These are phyloP conservation scores for Metschnikowia matae DNA, from an alignment of 805 yeast species.

Conservation along the genomic window DNA sequence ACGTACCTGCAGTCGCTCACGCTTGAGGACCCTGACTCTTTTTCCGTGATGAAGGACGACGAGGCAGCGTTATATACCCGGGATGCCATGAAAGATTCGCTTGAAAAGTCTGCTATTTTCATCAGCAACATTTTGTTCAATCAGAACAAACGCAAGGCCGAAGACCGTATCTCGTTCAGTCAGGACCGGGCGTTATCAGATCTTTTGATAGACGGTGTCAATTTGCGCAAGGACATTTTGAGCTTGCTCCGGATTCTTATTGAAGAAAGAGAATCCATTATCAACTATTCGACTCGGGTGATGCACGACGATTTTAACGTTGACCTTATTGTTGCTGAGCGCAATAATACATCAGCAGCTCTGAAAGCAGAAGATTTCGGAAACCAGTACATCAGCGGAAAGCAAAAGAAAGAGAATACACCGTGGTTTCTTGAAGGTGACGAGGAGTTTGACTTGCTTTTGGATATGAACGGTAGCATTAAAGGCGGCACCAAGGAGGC, in stretches of 20 bases:
- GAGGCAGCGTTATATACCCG: slow-evolving; percentile 42
- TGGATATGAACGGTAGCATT: slow-evolving; percentile 65
- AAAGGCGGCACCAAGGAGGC: slow-evolving; percentile 84
- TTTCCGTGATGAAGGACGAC: slow-evolving; percentile 57
- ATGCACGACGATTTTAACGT: slow-evolving; percentile 71
- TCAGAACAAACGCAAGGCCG: slow-evolving; percentile 38
- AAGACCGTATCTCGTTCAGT: slow-evolving; percentile 34
- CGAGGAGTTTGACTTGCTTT: slow-evolving; percentile 50
- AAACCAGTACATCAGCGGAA: slow-evolving; percentile 31
- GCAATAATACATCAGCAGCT: slow-evolving; percentile 38
- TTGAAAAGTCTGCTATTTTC: slow-evolving; percentile 48
- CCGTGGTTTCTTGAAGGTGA: slow-evolving; percentile 77
- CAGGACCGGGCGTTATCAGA: slow-evolving; percentile 38
- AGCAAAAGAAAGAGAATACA: slow-evolving; percentile 36
- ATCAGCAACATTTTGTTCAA: slow-evolving; percentile 45
- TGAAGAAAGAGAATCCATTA: slow-evolving; percentile 64
- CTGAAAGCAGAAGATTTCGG: slow-evolving; percentile 36
- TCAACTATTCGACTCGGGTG: slow-evolving; percentile 71
- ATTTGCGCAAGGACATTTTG: slow-evolving; percentile 32
- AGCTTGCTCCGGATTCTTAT: slow-evolving; percentile 52
- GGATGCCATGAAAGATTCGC: slow-evolving; percentile 34
- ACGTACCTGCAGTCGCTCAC: slow-evolving; percentile 70
- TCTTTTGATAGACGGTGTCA: slow-evolving; percentile 34
- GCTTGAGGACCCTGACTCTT: slow-evolving; percentile 70
- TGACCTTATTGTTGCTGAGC: slow-evolving; percentile 48